Percentiles rank a stretch among this genome's conserved stretches.
phyloP scores from a whole-genome alignment of 345 rosid genomes.

The Rubroshorea leprosula region DNA sequence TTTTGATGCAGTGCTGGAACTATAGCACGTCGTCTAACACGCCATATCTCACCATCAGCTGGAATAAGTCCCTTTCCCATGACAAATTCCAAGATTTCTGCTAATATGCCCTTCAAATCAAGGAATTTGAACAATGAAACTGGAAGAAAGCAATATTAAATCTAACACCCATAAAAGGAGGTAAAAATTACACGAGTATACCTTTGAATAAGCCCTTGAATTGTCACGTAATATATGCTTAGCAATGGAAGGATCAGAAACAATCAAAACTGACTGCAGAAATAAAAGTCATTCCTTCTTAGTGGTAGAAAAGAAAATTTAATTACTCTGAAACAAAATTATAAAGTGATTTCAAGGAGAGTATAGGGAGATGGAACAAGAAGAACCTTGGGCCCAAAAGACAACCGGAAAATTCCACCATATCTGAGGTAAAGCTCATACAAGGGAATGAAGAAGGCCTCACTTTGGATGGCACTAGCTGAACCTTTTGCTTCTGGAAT shows the following conservation, averaged over 20 bases:
- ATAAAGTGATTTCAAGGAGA: not conserved
- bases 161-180: not conserved
- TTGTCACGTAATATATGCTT: slow-evolving; percentile 84
- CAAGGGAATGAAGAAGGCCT: slow-evolving; percentile 87
- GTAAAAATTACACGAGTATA: slow-evolving; percentile 6
- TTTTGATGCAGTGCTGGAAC: slow-evolving; percentile 93
- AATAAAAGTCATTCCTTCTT: slow-evolving; percentile 8
- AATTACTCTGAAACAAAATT: not conserved
- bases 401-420: slow-evolving; percentile 90
- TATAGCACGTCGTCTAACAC: slow-evolving; percentile 81
- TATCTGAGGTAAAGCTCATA: slow-evolving; percentile 86
- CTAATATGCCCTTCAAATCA: slow-evolving; percentile 70
- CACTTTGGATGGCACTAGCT: slow-evolving; percentile 57
- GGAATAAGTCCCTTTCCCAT: slow-evolving; percentile 98
- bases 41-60: slow-evolving; percentile 96
- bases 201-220: slow-evolving; percentile 88
- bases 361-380: not conserved
- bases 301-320: not conserved
- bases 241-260: slow-evolving; percentile 88
- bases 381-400: slow-evolving; percentile 92
- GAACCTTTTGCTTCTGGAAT: slow-evolving; percentile 83
- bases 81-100: slow-evolving; percentile 92
- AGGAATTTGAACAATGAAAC: slow-evolving; percentile 15
- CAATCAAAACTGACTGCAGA: slow-evolving; percentile 80
- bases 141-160: slow-evolving; percentile 4